phyloP scores from a whole-genome alignment of 495 filamentous ascomycete species.

The Hypoxylon cercidicola region DNA sequence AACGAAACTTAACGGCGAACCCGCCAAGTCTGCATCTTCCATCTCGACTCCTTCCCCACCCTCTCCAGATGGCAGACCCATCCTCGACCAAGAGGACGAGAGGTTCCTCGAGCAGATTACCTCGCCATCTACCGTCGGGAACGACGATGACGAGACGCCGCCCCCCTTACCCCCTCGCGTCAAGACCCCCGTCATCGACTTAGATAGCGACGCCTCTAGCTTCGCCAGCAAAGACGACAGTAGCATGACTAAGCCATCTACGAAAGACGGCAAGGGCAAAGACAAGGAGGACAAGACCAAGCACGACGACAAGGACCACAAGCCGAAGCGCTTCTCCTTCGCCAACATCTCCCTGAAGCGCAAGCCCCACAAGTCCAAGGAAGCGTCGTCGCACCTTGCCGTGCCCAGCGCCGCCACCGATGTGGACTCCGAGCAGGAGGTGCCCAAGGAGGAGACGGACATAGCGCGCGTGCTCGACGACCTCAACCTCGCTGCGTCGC shows the following conservation, averaged over 20 bases:
- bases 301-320: slow-evolving; percentile 34
- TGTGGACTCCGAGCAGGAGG: slow-evolving; percentile 54
- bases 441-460: slow-evolving; percentile 74
- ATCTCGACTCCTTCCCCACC: background rate
- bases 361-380: slow-evolving; percentile 32
- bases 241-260: background rate
- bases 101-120: slow-evolving; percentile 56
- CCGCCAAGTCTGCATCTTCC: slow-evolving; percentile 10
- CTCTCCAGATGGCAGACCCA: slow-evolving; percentile 33
- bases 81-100: slow-evolving; percentile 57
- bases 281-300: slow-evolving; percentile 20
- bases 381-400: slow-evolving; percentile 17
- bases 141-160: slow-evolving; percentile 46
- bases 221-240: slow-evolving; percentile 22
- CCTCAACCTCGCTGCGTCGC: slow-evolving; percentile 35
- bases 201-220: slow-evolving; percentile 54
- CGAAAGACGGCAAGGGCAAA: slow-evolving; percentile 24
- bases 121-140: slow-evolving; percentile 33
- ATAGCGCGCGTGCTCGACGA: slow-evolving; percentile 76
- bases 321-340: slow-evolving; percentile 56
- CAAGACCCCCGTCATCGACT: slow-evolving; percentile 56
- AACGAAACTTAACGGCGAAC: slow-evolving; percentile 2
- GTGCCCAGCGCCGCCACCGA: slow-evolving; percentile 27
- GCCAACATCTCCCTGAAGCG: slow-evolving; percentile 37
- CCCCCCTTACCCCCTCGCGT: slow-evolving; percentile 55